Base-by-base conservation (phyloP, 106 monocot species). In the Phalaenopsis aphrodite region DNA sequence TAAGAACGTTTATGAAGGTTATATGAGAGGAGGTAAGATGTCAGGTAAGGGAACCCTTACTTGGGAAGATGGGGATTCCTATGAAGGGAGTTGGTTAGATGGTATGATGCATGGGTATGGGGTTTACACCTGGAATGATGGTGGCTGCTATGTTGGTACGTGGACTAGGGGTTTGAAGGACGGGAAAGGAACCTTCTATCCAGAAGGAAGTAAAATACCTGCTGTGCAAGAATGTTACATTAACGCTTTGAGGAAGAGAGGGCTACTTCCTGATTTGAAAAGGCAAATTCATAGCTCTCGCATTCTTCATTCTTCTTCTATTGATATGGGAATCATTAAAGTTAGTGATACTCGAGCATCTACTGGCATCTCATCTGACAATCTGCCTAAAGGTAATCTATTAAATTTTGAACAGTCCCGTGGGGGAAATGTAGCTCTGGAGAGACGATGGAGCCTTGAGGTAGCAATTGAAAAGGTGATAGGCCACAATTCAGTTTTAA, bases 391-490 rank as follows among this genome's bases (percentile, higher is more conserved):
- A 83, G 85, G 86, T n/a, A 86, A 84, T 42, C 37, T 87, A 10
- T 38, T 89, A 77, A 87, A 85, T 84, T 85, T 79, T 24, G 94
- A 87, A 61, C 83, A 88, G 19, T 76, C 92, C 84, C 85, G 74
- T 15, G 76, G 55, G 57, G 80, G 78, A 85, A 91, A 88, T 83
- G 81, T 93, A 72, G 81, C 90, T 45, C 85, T 99, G 76, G 99
- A 94, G 83, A 93, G 99, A 78, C 86, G 99, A 42, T 95, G 99
- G 99, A 99, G 99, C 79, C 88, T 99, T 84, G 99, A 99, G 82
- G 95, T 92, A 18, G 95, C 94, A 4, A 95, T 99, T 86, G 96
- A 97, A 86, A 97, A 92, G 71, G 84, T 92, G 75, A 90, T 92
- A 67, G 90, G 92, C 38, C 76, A 86, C 81, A 84, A 82, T 85